phyloP scores from a whole-genome alignment of 805 yeast genomes.

The Candida fluviatilis region DNA sequence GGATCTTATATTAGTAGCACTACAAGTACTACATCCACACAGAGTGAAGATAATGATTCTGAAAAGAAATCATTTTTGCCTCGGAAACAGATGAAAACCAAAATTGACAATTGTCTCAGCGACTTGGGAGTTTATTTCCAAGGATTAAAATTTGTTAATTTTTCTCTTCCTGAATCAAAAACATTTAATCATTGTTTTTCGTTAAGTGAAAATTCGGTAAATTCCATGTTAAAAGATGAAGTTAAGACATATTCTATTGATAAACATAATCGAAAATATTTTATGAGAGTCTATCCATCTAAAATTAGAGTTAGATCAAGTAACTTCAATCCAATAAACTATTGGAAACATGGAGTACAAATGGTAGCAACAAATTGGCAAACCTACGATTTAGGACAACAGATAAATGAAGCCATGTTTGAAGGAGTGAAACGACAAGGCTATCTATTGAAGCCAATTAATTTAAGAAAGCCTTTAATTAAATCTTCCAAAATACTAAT shows the following conservation, averaged over 20 bases:
- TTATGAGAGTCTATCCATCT: constrained; percentile 88
- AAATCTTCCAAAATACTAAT: constrained; percentile 16
- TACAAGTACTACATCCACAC: constrained; percentile 37
- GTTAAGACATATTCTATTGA: constrained; percentile 51
- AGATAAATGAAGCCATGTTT: constrained; percentile 80
- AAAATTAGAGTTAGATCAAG: constrained; percentile 70
- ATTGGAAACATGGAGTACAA: constrained; percentile 86
- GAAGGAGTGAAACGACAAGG: constrained; percentile 59
- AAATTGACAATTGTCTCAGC: constrained; percentile 43
- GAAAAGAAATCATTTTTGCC: constrained; percentile 15
- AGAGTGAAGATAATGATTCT: constrained; percentile 35
- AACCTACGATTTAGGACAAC: constrained; percentile 84
- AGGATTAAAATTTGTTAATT: constrained; percentile 76
- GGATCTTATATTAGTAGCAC: constrained; percentile 15
- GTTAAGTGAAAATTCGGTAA: constrained; percentile 68
- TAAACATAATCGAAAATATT: constrained; percentile 70
- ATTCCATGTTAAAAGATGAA: constrained; percentile 59
- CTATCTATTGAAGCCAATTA: constrained; percentile 70
- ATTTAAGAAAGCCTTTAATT: constrained; percentile 33
- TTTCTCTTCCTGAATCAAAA: constrained; percentile 83
- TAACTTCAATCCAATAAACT: constrained; percentile 73
- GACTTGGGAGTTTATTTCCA: constrained; percentile 66
- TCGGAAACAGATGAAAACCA: constrained; percentile 17
- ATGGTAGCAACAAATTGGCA: constrained; percentile 99
- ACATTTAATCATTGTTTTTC: constrained; percentile 81